Evolutionary conservation across 2,329 filamentous ascomycete genomes (phyloP).

Genomic region (Phaeoacremonium minimum): DNA sequence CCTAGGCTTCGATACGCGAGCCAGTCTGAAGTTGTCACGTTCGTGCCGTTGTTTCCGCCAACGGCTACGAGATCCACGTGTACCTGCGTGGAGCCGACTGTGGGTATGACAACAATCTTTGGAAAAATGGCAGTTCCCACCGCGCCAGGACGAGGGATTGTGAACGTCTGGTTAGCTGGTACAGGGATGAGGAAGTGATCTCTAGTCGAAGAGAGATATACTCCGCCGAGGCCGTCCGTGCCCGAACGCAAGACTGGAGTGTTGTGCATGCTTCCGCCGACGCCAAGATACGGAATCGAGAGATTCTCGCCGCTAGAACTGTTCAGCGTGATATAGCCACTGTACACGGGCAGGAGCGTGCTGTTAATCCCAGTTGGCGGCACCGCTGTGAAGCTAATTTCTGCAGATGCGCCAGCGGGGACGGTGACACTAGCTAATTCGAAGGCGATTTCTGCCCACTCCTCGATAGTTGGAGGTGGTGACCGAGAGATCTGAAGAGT

Average conservation of each 20-base stretch:
- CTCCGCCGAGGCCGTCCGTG: too few relatives aligned
- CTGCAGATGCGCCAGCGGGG: constrained; percentile 16
- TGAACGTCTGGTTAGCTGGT: constrained; percentile 9
- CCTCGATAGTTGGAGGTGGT: constrained; percentile 6
- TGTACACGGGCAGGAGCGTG: constrained; percentile 32
- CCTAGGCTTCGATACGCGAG: constrained; percentile 16
- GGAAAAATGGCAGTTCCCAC: too few relatives aligned
- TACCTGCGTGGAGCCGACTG: not conserved
- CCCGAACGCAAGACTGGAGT: constrained; percentile 7
- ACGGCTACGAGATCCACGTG: constrained; percentile 4
- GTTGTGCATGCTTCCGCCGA: constrained; percentile 20
- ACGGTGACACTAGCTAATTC: constrained; percentile 16
- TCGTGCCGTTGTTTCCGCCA: constrained; percentile 1
- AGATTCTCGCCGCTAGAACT: constrained; percentile 28
- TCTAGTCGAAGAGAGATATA: too few relatives aligned
- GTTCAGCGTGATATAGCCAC: constrained; percentile 35
- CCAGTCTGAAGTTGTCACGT: constrained; percentile 9
- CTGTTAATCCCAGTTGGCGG: constrained; percentile 20
- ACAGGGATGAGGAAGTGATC: constrained; percentile 18
- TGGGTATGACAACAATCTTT: too few relatives aligned
- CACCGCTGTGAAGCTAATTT: constrained; percentile 20
- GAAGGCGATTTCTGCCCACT: constrained; percentile 12
- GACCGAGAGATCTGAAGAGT: too few relatives aligned
- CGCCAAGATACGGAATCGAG: constrained; percentile 33
- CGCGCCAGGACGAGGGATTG: too few relatives aligned